Base-by-base conservation (phyloP, 352 stramenopile species). In the Thraustochytrium striatum region DNA sequence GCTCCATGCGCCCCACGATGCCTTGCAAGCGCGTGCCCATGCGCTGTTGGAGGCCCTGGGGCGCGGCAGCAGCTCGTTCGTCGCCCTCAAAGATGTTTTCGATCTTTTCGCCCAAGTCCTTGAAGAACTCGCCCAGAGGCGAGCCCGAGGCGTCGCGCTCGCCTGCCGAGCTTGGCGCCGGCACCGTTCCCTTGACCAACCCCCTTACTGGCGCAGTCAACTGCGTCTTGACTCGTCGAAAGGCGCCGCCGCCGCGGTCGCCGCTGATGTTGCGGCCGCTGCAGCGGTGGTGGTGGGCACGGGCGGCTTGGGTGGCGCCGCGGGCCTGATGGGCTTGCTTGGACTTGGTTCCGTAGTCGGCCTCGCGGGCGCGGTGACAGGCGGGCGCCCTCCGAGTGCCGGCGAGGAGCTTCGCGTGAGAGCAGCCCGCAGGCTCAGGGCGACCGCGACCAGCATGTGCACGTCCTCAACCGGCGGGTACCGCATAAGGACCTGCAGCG, bases 41-140 rank as follows among this genome's bases (percentile, higher is more conserved):
- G 21, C 9, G 32, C 19, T 69, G 62, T 32, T 25, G 38, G 1
- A 13, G 16, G 32, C 28, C 58, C 8, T 16, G 13, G 8, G 33
- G 28, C 25, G 21, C 13, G 33, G 35, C 13, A 7, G 7, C 39
- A 19, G 7, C 55, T 2, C 3, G 21, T n/a, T 30, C 33, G 9
- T 70, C 59, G 13, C 35, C 16, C 11, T 75, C 65, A 1, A 75
- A 38, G 8, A 75, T 62, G 36, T 75, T 11, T 43, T 75, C 65
- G 52, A 75, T 5, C 50, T 41, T 75, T n/a, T 75, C 65, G n/a
- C 65, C 65, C 11, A 75, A 16, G 13, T 39, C 65, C 39, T 68
- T 65, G 36, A 75, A 75, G 35, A 75, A 75, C 0, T 30, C 19
- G 8, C 65, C 65, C 16, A 75, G 32, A 32, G 58, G 33, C 28